A percentile compares a stretch with the other conserved stretches of the same genome.
Evolutionary conservation across 2,329 filamentous ascomycete genomes (phyloP).

Genomic region (Colletotrichum sp.): DNA sequence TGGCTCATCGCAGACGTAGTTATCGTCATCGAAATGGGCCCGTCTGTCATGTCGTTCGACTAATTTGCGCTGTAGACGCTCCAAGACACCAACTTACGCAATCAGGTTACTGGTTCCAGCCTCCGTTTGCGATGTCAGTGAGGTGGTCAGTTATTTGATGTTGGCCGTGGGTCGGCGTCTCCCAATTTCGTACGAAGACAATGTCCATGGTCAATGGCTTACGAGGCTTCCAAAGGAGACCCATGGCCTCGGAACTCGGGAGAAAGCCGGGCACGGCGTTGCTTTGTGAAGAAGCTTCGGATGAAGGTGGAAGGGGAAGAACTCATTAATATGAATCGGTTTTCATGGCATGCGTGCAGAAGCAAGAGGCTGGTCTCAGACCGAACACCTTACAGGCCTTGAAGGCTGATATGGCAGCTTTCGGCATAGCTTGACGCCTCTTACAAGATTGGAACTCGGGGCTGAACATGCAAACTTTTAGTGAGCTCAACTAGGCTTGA

Average conservation of each 20-base stretch:
- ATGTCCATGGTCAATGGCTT: neutral
- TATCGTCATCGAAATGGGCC: neutral
- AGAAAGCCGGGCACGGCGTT: neutral
- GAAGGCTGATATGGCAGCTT: neutral
- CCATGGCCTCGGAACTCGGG: neutral
- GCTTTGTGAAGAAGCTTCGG: neutral
- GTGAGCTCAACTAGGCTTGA: neutral
- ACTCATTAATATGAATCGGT: neutral
- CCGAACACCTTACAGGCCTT: neutral
- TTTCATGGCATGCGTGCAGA: neutral
- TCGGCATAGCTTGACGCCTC: neutral
- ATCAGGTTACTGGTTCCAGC: neutral
- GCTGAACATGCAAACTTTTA: neutral
- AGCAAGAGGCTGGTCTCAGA: neutral
- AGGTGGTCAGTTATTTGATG: neutral
- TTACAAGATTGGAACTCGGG: neutral
- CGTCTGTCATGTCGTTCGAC: neutral
- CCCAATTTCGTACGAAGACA: neutral
- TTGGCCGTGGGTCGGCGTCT: neutral
- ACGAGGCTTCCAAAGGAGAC: neutral
- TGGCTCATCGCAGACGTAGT: neutral
- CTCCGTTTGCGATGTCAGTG: neutral
- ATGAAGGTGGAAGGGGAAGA: neutral
- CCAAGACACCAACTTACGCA: neutral
- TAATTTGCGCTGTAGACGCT: neutral